phyloP scores from a whole-genome alignment of 768 basidiomycete species.

The Mycena vitilis region DNA sequence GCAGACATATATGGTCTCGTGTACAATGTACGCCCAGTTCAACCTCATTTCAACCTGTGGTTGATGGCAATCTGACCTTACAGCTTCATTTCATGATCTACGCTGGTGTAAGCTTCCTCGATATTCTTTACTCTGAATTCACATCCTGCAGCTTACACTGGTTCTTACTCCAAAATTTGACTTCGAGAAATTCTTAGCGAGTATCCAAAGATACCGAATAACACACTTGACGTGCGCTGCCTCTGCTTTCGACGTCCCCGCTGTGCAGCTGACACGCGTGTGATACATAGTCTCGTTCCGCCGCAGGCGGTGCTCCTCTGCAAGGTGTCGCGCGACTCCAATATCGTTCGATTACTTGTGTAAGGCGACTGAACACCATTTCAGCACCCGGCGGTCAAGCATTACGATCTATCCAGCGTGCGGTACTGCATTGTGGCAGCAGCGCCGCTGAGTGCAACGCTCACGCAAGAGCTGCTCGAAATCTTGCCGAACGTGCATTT shows the following conservation, averaged over 20 bases:
- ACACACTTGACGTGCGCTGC: constrained; percentile 45
- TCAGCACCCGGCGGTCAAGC: constrained; percentile 49
- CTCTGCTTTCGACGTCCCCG: neutral
- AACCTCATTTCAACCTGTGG: neutral
- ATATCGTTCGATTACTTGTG: neutral
- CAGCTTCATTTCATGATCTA: constrained; percentile 52
- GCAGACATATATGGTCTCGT: constrained; percentile 41
- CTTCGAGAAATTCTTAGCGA: constrained; percentile 53
- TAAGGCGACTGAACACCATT: constrained; percentile 31
- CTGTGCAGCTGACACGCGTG: neutral
- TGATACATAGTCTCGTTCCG: constrained; percentile 44
- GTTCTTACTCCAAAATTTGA: constrained; percentile 61
- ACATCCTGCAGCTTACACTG: constrained; percentile 46
- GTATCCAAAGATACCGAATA: constrained; percentile 54
- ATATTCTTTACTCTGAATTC: neutral
- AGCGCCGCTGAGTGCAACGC: constrained; percentile 54
- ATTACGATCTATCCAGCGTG: constrained; percentile 50
- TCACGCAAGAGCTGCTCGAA: constrained; percentile 46
- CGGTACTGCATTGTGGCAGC: constrained; percentile 52
- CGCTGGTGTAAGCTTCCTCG: constrained; percentile 44
- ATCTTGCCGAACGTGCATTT: constrained; percentile 55
- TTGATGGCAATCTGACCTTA: neutral
- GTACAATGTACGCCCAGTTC: constrained; percentile 33
- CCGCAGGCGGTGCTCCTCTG: constrained; percentile 51
- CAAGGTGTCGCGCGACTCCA: constrained; percentile 39